Conservation (phyloP, 352 stramenopile genomes). For the Thalassiosira exigua region DNA sequence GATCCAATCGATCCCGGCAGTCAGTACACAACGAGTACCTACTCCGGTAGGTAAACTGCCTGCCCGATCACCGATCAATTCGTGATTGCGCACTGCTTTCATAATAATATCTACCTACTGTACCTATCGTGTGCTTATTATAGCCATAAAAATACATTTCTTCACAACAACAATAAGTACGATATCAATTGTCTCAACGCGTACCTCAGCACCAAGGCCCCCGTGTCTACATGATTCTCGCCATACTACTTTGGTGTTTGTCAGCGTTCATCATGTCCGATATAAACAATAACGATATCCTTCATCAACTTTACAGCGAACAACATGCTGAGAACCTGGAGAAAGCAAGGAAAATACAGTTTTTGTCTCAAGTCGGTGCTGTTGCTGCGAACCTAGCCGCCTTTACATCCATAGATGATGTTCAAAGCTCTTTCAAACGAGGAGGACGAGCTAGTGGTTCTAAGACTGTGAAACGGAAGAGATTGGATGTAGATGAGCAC, state of each 20-base stretch:
- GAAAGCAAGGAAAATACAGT: neutral
- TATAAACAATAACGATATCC: neutral
- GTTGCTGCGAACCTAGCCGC: neutral
- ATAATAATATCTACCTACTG: too few relatives aligned
- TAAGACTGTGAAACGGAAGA: neutral
- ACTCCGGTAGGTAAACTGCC: too few relatives aligned
- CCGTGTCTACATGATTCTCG: conserved; percentile 5
- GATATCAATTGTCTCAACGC: too few relatives aligned
- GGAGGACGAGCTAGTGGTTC: neutral
- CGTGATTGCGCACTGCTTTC: too few relatives aligned
- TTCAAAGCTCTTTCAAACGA: neutral
- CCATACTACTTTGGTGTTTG: conserved; percentile 1
- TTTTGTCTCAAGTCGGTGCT: neutral
- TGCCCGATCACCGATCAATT: too few relatives aligned
- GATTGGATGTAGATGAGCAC: conserved; percentile 12
- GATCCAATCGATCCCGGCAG: too few relatives aligned
- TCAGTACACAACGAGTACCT: too few relatives aligned
- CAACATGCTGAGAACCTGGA: neutral
- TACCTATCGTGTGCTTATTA: too few relatives aligned
- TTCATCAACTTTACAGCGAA: conserved; percentile 4
- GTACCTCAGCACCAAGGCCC: too few relatives aligned
- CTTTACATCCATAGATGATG: neutral
- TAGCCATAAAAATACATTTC: too few relatives aligned
- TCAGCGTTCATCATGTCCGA: neutral
- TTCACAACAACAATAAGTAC: too few relatives aligned